Evolutionary conservation across 192 early-diverging fungal species (phyloP).

Genomic region (Mortierella antarctica): DNA sequence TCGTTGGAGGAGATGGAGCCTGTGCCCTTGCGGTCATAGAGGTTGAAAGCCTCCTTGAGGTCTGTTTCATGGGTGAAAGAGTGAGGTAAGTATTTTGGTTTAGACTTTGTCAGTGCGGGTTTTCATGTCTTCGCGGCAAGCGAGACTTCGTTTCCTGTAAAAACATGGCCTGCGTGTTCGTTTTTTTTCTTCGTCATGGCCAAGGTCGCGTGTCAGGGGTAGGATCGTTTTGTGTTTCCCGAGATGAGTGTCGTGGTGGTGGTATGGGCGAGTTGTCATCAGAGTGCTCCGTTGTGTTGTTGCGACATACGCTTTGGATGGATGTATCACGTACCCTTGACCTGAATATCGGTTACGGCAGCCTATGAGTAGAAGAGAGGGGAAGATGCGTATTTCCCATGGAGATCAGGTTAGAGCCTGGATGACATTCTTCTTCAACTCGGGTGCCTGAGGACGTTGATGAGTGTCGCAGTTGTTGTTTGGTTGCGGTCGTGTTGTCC

Average conservation of each 20-base stretch:
- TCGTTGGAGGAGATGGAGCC: slow-evolving; percentile 69
- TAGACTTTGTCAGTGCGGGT: neutral
- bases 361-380: slow-evolving; percentile 4
- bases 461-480: no score
- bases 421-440: no score
- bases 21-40: slow-evolving; percentile 82
- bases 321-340: slow-evolving; percentile 15
- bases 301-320: neutral
- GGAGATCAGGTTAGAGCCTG: no score
- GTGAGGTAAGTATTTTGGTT: neutral
- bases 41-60: slow-evolving; percentile 82
- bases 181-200: neutral
- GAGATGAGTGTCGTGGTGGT: neutral
- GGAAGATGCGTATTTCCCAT: neutral
- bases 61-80: slow-evolving; percentile 46
- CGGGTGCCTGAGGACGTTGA: no score
- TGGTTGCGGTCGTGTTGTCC: no score
- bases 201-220: neutral
- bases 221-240: neutral
- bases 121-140: neutral
- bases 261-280: neutral
- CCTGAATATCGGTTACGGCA: slow-evolving; percentile 23
- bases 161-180: neutral
- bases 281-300: neutral
- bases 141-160: neutral